Conservation (phyloP, 2,329 filamentous ascomycete species). For the Colletotrichum ledebouriae region DNA sequence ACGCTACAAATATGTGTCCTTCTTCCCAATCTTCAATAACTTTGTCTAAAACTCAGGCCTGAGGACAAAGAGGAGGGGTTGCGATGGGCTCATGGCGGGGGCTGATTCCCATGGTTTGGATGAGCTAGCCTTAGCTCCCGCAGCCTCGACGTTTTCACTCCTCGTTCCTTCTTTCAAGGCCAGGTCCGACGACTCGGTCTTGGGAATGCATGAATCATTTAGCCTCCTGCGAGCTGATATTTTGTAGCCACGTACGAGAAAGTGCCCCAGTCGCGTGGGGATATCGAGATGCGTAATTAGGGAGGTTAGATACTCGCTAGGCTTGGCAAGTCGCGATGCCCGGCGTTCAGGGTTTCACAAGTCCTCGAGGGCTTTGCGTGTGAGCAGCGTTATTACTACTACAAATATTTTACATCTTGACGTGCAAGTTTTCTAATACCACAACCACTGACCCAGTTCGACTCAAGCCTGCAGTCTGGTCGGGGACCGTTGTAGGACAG, state of each 20-base stretch:
- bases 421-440: not conserved
- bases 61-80: too few species aligned
- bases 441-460: not conserved
- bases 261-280: not conserved
- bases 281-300: slow-evolving; percentile 2
- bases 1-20: not conserved
- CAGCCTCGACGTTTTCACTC: not conserved
- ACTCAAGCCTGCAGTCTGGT: not conserved
- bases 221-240: not conserved
- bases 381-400: not conserved
- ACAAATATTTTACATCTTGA: slow-evolving; percentile 6
- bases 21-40: too few species aligned
- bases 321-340: not conserved
- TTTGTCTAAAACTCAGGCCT: too few species aligned
- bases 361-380: not conserved
- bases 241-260: not conserved
- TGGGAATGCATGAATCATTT: not conserved
- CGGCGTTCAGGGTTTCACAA: not conserved
- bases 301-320: not conserved
- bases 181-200: slow-evolving; percentile 2
- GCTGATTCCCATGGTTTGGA: too few species aligned
- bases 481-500: not conserved
- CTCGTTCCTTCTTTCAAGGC: not conserved
- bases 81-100: too few species aligned
- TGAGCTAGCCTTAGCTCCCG: too few species aligned